A percentile compares a stretch with the other conserved stretches of the same genome.
phyloP scores from a whole-genome alignment of 495 filamentous ascomycete genomes.

The Xylaria castorea region DNA sequence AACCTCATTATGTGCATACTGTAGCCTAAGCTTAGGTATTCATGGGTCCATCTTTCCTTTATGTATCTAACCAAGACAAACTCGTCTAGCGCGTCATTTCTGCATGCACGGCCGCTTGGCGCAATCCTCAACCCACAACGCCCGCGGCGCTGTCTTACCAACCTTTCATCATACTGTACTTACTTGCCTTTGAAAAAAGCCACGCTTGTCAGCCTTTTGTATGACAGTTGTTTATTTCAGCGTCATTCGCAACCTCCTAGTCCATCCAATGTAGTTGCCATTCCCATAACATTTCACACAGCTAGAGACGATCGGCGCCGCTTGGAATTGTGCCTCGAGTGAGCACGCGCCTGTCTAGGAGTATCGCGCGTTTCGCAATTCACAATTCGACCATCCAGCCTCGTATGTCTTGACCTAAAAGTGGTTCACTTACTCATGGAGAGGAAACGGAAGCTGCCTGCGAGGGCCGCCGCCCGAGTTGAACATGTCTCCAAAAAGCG shows the following conservation, averaged over 20 bases:
- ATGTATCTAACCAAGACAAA: conserved; percentile 5
- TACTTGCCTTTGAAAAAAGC: conserved; percentile 1
- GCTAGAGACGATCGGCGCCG: not conserved
- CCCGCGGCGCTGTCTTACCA: not conserved
- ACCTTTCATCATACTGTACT: not conserved
- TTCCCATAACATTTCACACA: not conserved
- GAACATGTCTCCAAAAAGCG: conserved; percentile 60
- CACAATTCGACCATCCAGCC: not conserved
- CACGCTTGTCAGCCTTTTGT: not conserved
- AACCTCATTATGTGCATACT: conserved; percentile 3
- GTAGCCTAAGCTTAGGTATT: not conserved
- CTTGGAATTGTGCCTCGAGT: not conserved
- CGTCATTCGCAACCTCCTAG: not conserved
- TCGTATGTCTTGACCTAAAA: conserved; percentile 18
- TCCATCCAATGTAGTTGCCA: conserved; percentile 6
- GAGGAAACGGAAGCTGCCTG: conserved; percentile 63
- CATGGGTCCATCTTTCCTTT: not conserved
- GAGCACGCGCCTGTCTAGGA: not conserved
- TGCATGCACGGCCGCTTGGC: not conserved
- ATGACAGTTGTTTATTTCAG: not conserved
- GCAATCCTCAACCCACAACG: not conserved
- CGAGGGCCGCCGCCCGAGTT: conserved; percentile 58
- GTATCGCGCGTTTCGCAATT: conserved; percentile 4
- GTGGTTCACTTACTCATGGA: conserved; percentile 47
- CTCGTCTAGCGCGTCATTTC: not conserved